Evolutionary conservation across 345 rosid genomes (phyloP).

Genomic region (Schrenkiella parvula): DNA sequence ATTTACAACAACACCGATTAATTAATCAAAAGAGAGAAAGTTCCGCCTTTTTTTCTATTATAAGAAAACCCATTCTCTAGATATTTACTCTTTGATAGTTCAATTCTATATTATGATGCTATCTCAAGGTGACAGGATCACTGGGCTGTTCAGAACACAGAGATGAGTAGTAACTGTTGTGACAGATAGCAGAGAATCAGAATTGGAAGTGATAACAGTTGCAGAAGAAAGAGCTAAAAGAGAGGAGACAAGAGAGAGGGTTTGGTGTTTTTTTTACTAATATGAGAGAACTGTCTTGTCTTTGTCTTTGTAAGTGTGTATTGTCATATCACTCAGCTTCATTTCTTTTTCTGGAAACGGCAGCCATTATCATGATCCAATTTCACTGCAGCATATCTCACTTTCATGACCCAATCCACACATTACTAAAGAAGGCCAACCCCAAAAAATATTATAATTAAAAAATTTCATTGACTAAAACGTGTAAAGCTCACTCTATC

Average conservation of each 20-base stretch:
- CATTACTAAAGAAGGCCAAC: slow-evolving; percentile 1
- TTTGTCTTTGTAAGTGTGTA: slow-evolving; percentile 24
- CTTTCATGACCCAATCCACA: slow-evolving; percentile 17
- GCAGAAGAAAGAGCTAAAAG: slow-evolving; percentile 27
- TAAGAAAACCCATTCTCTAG: not conserved
- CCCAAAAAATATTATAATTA: not conserved
- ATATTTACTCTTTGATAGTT: not conserved
- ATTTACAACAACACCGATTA: slow-evolving; percentile 19
- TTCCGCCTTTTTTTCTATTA: not conserved
- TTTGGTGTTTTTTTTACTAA: not conserved
- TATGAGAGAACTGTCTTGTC: slow-evolving; percentile 27
- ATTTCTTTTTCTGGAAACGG: slow-evolving; percentile 26
- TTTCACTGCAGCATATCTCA: slow-evolving; percentile 24
- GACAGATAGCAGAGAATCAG: slow-evolving; percentile 24
- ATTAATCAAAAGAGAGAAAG: slow-evolving; percentile 16
- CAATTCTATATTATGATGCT: not conserved
- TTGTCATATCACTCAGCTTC: slow-evolving; percentile 31
- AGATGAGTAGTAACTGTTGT: slow-evolving; percentile 19
- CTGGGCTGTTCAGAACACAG: not conserved
- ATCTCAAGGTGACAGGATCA: not conserved
- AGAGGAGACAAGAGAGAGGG: slow-evolving; percentile 21
- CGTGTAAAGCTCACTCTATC: not conserved
- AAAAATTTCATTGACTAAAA: not conserved
- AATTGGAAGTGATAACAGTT: slow-evolving; percentile 20
- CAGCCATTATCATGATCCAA: slow-evolving; percentile 21